Conservation (phyloP, 441 rosid species). For the Jatropha podagrica region DNA sequence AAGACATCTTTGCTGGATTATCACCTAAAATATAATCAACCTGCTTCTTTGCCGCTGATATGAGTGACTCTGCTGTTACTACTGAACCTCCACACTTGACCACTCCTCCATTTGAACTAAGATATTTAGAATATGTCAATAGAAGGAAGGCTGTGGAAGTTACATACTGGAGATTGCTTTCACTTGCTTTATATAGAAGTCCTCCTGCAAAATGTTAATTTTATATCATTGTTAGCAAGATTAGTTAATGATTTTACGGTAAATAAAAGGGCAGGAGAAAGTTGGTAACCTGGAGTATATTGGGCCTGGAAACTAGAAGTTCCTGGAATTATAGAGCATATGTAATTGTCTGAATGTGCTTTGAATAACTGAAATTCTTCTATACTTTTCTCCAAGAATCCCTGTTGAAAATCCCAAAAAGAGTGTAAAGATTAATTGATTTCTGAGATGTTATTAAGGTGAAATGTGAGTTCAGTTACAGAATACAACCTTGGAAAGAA, state of each 20-base stretch:
- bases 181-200: conserved; percentile 63
- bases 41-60: conserved; percentile 49
- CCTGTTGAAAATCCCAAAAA: conserved; percentile 36
- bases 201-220: conserved; percentile 43
- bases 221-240: not conserved
- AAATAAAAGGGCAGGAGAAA: not conserved
- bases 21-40: conserved; percentile 85
- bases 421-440: not conserved
- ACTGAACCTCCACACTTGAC: conserved; percentile 47
- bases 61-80: conserved; percentile 38
- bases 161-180: conserved; percentile 77
- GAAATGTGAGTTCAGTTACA: not conserved
- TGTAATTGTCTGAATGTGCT: conserved; percentile 63
- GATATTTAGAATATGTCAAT: conserved; percentile 72
- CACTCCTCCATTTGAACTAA: conserved; percentile 39
- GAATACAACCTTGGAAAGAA: conserved; percentile 61
- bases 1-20: conserved; percentile 71
- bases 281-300: conserved; percentile 54
- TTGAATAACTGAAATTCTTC: conserved; percentile 50
- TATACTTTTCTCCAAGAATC: conserved; percentile 49
- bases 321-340: conserved; percentile 73
- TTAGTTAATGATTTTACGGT: not conserved
- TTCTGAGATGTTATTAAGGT: not conserved
- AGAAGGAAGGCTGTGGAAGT: conserved; percentile 70
- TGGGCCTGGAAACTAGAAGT: conserved; percentile 59